Percentiles rank a stretch among this genome's conserved stretches.
Conservation (phyloP, 176 grass and related monocot genomes). For the Panicum miliaceum region DNA sequence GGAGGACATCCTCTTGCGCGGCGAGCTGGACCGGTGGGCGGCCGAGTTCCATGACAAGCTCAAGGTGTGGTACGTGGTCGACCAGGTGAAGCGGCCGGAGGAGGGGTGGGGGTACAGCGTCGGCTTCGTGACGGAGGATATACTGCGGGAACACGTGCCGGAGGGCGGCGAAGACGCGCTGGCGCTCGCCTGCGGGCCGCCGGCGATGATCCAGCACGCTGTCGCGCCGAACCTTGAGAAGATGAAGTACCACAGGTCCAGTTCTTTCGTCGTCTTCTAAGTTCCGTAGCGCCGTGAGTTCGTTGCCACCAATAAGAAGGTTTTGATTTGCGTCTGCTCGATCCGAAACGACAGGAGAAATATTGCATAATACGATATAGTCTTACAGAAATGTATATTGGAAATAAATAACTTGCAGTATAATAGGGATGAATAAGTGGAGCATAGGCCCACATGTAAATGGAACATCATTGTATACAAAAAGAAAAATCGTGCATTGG, state of each 20-base stretch:
- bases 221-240: conserved; percentile 80
- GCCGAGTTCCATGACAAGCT: conserved; percentile 54
- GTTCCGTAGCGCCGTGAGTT: not conserved
- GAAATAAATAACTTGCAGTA: not conserved
- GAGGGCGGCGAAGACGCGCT: conserved; percentile 61
- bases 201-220: conserved; percentile 90
- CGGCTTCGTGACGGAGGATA: conserved; percentile 60
- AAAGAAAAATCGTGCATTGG: not conserved
- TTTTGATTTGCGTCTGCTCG: too few species aligned
- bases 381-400: not conserved
- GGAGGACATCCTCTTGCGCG: conserved; percentile 81
- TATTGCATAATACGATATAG: too few species aligned
- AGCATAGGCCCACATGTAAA: not conserved
- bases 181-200: conserved; percentile 79
- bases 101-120: conserved; percentile 79
- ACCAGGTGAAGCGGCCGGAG: conserved; percentile 59
- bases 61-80: conserved; percentile 88
- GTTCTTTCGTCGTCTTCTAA: conserved; percentile 65
- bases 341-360: not conserved
- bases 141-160: conserved; percentile 68
- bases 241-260: conserved; percentile 73
- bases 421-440: not conserved
- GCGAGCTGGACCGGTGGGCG: conserved; percentile 76
- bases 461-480: not conserved
- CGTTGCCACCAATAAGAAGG: not conserved